These are phyloP conservation scores for Elsinoe batatas DNA, from an alignment of 2,329 filamentous ascomycete species.

Conservation along the genomic window DNA sequence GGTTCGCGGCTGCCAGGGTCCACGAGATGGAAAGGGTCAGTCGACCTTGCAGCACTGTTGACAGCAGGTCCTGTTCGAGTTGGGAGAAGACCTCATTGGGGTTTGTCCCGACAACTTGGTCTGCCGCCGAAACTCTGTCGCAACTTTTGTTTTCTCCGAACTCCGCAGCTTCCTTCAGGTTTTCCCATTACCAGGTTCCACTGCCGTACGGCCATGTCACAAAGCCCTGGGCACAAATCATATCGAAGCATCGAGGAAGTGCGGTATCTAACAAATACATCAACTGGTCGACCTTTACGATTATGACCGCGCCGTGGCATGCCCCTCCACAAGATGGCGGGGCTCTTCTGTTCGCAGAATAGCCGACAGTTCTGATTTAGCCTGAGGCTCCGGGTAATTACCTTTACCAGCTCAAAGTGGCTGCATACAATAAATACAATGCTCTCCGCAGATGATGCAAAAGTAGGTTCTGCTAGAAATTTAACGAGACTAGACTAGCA, in stretches of 20 bases:
- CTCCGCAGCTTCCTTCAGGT: too few species aligned
- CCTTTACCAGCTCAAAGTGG: neutral
- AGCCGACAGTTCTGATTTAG: slow-evolving; percentile 3
- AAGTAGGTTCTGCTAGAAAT: neutral
- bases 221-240: too few species aligned
- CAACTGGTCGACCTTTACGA: neutral
- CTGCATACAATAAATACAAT: neutral
- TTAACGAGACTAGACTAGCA: neutral
- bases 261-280: neutral
- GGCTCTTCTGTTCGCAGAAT: neutral
- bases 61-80: too few species aligned
- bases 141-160: too few species aligned
- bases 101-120: too few species aligned
- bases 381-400: slow-evolving; percentile 3
- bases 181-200: too few species aligned
- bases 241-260: too few species aligned
- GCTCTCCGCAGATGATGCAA: neutral
- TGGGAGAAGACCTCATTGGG: too few species aligned
- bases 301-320: neutral
- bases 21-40: neutral
- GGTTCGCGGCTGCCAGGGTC: neutral
- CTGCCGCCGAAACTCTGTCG: too few species aligned
- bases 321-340: neutral
- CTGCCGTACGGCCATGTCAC: too few species aligned
- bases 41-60: neutral